Base-by-base conservation (phyloP, 2,329 filamentous ascomycete species). In the Nemania sp. region DNA sequence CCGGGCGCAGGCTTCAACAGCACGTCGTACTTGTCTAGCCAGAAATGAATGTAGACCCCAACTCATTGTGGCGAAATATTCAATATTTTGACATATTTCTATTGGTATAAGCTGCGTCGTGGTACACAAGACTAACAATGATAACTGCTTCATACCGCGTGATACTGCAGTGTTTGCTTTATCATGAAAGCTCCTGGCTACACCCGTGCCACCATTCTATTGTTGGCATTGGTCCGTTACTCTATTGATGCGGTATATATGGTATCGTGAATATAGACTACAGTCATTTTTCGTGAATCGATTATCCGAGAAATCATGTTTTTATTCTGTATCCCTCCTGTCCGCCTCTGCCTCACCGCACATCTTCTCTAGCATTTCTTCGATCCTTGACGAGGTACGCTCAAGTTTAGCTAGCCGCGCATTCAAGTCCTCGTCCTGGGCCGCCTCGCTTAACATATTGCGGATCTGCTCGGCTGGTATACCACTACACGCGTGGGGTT, bases 381-480 rank as follows among this genome's bases (percentile, higher is more conserved):
- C 84, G 68, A 88, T 83, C 38, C 85, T 81, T 49, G 77, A 77
- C 68, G 84, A 83, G 29, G 82, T 78, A 65, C 82, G 81, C 74
- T 89, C 87, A 72, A 90, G 81, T 7, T 80, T 78, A 41, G 81
- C 81, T 38, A 89, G 74, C 55, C 85, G 80, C 26, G 76, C 75
- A 0, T 79, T 75, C 54, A 88, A 76, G n/a, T 81, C 80, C 13
- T 80, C 81, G 20, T 80, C 76, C 62, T 85, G 85, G 43, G 82
- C 80, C 13, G 81, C 79, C 29, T 86, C 85, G 32, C 80, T 79
- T 65, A 88, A 80, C 6, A 86, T 83, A 1, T 80, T 79, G 27
- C 83, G 82, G 68, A 89, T 76, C 76, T 88, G 86, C 57, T 84
- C 82, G 38, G 80, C 77, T 15, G 88, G 78, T 0, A 84, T 83